Conservation (phyloP, 2,329 filamentous ascomycete species). For the Phialophora macrospora region DNA sequence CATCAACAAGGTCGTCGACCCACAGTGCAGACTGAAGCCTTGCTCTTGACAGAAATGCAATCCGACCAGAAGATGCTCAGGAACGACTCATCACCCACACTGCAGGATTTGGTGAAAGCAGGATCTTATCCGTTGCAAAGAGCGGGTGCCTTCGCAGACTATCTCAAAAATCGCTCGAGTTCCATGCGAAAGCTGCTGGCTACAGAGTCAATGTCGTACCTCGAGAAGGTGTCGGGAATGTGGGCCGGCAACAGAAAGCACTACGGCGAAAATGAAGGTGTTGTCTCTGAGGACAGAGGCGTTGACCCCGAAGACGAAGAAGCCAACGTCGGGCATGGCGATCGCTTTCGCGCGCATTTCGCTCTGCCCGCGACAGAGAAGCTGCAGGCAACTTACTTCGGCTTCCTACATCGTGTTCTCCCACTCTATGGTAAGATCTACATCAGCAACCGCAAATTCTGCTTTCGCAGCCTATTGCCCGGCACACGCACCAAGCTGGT, state of each 20-base stretch:
- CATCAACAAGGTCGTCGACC: slow-evolving; percentile 17
- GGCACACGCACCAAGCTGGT: slow-evolving; percentile 92
- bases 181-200: slow-evolving; percentile 82
- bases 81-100: slow-evolving; percentile 50
- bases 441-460: slow-evolving; percentile 83
- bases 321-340: slow-evolving; percentile 58
- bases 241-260: slow-evolving; percentile 90
- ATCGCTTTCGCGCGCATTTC: slow-evolving; percentile 86
- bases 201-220: slow-evolving; percentile 92
- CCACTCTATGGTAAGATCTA: slow-evolving; percentile 97
- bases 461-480: slow-evolving; percentile 87
- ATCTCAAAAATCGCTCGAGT: slow-evolving; percentile 76
- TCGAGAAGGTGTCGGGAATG: slow-evolving; percentile 96
- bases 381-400: slow-evolving; percentile 87
- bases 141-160: slow-evolving; percentile 80
- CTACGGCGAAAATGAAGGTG: slow-evolving; percentile 74
- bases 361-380: slow-evolving; percentile 82
- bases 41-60: slow-evolving; percentile 18
- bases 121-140: slow-evolving; percentile 81
- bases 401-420: slow-evolving; percentile 85
- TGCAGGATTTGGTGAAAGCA: slow-evolving; percentile 64
- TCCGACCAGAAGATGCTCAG: slow-evolving; percentile 20
- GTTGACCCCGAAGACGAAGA: slow-evolving; percentile 62
- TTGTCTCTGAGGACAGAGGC: slow-evolving; percentile 68
- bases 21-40: slow-evolving; percentile 16